phyloP scores from a whole-genome alignment of 805 yeast species.

The Ogataea siamensis region DNA sequence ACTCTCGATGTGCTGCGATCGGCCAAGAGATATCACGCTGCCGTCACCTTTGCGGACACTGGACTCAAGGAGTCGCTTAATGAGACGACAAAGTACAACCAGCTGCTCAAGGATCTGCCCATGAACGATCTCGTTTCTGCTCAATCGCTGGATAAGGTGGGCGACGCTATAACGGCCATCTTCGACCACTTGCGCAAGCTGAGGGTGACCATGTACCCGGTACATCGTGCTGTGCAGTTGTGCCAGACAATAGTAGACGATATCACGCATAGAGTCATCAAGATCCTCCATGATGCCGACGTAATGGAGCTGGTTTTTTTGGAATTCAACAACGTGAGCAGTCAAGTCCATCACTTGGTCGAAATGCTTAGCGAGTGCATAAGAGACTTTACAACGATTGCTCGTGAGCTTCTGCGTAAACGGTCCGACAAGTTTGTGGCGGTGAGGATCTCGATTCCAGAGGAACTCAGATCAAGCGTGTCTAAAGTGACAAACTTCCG shows the following conservation, averaged over 20 bases:
- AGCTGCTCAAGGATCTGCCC: constrained; percentile 69
- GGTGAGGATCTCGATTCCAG: constrained; percentile 53
- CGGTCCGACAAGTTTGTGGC: constrained; percentile 68
- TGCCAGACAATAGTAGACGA: constrained; percentile 65
- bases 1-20: constrained; percentile 60
- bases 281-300: constrained; percentile 37
- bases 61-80: constrained; percentile 57
- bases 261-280: constrained; percentile 43
- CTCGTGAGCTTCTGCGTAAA: constrained; percentile 74
- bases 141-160: constrained; percentile 42
- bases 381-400: constrained; percentile 60
- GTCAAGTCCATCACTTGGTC: constrained; percentile 36
- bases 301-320: constrained; percentile 43
- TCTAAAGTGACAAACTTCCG: constrained; percentile 47
- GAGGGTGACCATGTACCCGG: constrained; percentile 59
- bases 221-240: constrained; percentile 59
- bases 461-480: constrained; percentile 41
- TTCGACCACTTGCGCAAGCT: constrained; percentile 66
- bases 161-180: constrained; percentile 43
- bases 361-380: constrained; percentile 57
- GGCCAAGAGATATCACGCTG: constrained; percentile 79
- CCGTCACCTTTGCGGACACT: constrained; percentile 68
- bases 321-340: constrained; percentile 38
- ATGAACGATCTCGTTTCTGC: constrained; percentile 55
- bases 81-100: constrained; percentile 54